These are phyloP conservation scores for Inga oerstediana DNA, from an alignment of 306 rosid genomes.

Conservation along the genomic window DNA sequence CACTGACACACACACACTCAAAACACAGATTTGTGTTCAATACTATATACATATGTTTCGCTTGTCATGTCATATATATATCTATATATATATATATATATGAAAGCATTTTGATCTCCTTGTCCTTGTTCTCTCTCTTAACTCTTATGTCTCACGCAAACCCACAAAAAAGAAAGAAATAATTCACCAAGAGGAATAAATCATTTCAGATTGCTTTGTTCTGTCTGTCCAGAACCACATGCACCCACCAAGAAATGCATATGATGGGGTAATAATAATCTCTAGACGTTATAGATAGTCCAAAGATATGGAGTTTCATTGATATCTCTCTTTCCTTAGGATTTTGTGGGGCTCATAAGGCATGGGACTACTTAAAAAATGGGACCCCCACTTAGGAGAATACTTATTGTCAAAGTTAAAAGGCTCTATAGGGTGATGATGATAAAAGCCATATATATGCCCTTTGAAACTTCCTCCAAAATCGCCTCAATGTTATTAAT, in stretches of 20 bases:
- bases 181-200: conserved; percentile 53
- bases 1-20: background rate
- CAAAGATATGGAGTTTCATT: conserved; percentile 45
- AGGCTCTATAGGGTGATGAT: conserved; percentile 42
- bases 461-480: conserved; percentile 58
- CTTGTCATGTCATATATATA: conserved; percentile 18
- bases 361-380: conserved; percentile 32
- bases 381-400: conserved; percentile 47
- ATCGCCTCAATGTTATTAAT: conserved; percentile 32
- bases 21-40: background rate
- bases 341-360: conserved; percentile 70
- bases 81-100: background rate
- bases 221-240: conserved; percentile 56
- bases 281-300: conserved; percentile 33
- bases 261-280: conserved; percentile 67
- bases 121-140: conserved; percentile 30
- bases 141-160: conserved; percentile 35
- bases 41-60: background rate
- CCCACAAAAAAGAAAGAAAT: conserved; percentile 38
- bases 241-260: conserved; percentile 48
- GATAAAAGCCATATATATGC: conserved; percentile 54
- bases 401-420: conserved; percentile 68
- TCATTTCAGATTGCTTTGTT: conserved; percentile 57
- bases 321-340: conserved; percentile 83
- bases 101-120: conserved; percentile 10